These are phyloP conservation scores for Cupressus sempervirens DNA, from an alignment of 75 land plant species.

Conservation along the genomic window DNA sequence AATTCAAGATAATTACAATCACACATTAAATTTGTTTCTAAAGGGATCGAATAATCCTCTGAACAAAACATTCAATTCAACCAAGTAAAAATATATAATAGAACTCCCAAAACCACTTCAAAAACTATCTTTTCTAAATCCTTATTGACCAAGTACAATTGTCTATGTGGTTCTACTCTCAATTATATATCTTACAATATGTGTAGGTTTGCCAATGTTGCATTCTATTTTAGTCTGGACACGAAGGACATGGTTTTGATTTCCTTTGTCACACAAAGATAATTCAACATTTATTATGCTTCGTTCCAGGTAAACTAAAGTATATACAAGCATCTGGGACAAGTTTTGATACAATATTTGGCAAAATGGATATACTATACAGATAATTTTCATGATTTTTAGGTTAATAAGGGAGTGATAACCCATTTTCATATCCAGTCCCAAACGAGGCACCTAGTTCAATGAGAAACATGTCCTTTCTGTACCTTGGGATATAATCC, in stretches of 20 bases:
- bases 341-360: not conserved
- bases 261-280: not conserved
- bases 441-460: not conserved
- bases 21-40: not conserved
- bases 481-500: not conserved
- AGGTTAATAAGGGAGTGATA: not conserved
- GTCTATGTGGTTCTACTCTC: not conserved
- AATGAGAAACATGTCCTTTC: not conserved
- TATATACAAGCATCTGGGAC: not conserved
- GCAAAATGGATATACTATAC: not conserved
- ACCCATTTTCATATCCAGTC: not conserved
- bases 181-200: not conserved
- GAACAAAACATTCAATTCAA: not conserved
- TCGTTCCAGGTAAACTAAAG: not conserved
- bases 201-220: not conserved
- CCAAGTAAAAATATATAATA: not conserved
- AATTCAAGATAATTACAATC: not conserved
- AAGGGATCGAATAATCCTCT: not conserved
- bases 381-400: not conserved
- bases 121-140: not conserved
- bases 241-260: not conserved
- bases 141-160: not conserved
- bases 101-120: not conserved
- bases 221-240: constrained; percentile 1
- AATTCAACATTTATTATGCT: not conserved